Evolutionary conservation across 2,329 filamentous ascomycete species (phyloP).

Genomic region (Ophiognomonia clavigignenti-juglandacearum): DNA sequence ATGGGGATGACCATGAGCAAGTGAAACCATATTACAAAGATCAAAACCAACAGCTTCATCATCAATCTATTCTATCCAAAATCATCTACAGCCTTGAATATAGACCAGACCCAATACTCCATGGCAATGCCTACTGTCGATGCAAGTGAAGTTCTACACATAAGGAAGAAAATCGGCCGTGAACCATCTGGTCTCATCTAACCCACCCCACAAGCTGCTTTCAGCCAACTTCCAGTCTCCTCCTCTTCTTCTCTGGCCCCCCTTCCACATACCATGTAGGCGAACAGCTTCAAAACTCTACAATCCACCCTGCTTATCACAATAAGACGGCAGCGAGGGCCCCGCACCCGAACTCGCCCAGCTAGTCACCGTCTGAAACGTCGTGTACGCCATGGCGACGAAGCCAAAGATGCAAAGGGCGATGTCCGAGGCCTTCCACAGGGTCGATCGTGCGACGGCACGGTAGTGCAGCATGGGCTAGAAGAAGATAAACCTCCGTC

Average conservation of each 20-base stretch:
- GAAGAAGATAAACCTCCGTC: too few relatives aligned
- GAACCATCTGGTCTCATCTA: too few relatives aligned
- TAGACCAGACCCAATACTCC: neutral
- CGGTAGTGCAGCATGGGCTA: constrained; percentile 87
- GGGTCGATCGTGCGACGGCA: constrained; percentile 65
- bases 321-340: constrained; percentile 47
- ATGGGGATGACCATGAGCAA: too few relatives aligned
- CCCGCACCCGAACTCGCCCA: constrained; percentile 62
- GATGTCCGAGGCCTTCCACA: constrained; percentile 69
- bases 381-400: constrained; percentile 88
- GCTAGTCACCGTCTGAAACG: constrained; percentile 75
- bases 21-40: too few relatives aligned
- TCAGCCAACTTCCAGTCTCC: neutral
- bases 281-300: too few relatives aligned
- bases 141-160: constrained; percentile 9
- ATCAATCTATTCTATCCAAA: constrained; percentile 14
- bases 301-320: constrained; percentile 37
- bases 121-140: constrained; percentile 3
- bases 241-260: neutral
- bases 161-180: constrained; percentile 9
- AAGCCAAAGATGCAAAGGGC: constrained; percentile 75
- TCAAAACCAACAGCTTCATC: neutral
- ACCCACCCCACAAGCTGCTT: neutral
- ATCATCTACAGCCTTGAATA: neutral
- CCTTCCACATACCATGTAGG: too few relatives aligned